Base-by-base conservation (phyloP, 208 protist genomes). In the Phytomonas sp. region DNA sequence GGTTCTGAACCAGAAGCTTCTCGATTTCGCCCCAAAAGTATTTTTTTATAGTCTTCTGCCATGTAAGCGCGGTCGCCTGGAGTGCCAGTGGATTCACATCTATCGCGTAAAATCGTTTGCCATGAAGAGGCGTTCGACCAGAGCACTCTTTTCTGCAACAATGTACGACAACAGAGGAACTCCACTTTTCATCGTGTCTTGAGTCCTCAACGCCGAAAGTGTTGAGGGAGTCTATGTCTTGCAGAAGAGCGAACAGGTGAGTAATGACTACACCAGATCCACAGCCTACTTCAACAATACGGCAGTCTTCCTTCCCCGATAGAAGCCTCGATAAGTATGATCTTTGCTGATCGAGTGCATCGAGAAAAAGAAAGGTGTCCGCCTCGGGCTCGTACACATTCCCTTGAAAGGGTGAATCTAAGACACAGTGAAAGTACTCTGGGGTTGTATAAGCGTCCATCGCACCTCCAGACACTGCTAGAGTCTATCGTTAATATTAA, bases 321-420 rank as follows among this genome's bases (percentile, higher is more conserved):
- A 60, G 20, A 61, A 86, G 56, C 6, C 67, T 20, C 6, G 70
- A 72, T 20, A 95, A 80, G 53, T 75, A 51, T 32, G 60, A 72
- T 0, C 68, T 72, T 30, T 93, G 84, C 34, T 71, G 74, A 67
- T 94, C 88, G 5, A 96, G 77, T 0, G 88, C 85, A 31, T 92
- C 87, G 0, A 96, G 73, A 30, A 96, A 83, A 6, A 96, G 74
- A 78, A 96, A 96, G 13, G 87, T 94, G 70, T 96, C 91, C 3
- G 88, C 91, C 81, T 96, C 91, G 6, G 91, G 91, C 76, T 92
- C 91, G 72, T 96, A 96, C 29, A 96, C 91, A 64, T 69, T 82
- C 34, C 72, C 61, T 40, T 87, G 88, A 61, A 92, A 87, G n/a
- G 72, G 78, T 0, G 73, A 23, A 40, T 96, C 87, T 0, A 73